Percentiles rank a stretch among this genome's conserved stretches.
Conservation (phyloP, 768 basidiomycete genomes). For the Suillus sp. region DNA sequence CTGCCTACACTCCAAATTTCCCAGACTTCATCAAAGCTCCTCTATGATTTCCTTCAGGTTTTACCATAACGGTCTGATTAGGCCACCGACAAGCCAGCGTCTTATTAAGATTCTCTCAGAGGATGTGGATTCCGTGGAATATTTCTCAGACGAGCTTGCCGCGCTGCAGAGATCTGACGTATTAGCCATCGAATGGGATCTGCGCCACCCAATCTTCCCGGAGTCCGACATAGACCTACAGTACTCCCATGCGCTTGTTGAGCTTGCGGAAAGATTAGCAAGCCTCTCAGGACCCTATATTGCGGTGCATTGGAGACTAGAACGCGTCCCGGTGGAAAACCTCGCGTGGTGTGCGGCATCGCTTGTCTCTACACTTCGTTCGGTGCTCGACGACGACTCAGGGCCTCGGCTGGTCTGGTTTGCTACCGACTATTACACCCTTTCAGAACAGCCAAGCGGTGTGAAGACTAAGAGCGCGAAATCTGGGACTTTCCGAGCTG, state of each 20-base stretch:
- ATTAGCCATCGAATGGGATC: constrained; percentile 55
- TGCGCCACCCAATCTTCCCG: constrained; percentile 48
- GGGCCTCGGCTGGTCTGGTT: constrained; percentile 50
- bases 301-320: constrained; percentile 61
- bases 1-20: constrained; percentile 24
- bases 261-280: constrained; percentile 41
- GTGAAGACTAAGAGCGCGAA: constrained; percentile 24
- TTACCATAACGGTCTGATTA: constrained; percentile 5
- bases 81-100: constrained; percentile 16
- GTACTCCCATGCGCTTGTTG: constrained; percentile 46
- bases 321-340: constrained; percentile 44
- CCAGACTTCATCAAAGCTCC: constrained; percentile 12
- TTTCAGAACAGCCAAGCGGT: constrained; percentile 16
- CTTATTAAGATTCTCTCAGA: constrained; percentile 23
- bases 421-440: constrained; percentile 54
- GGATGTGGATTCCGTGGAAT: constrained; percentile 7
- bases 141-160: constrained; percentile 18
- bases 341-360: constrained; percentile 52
- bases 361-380: constrained; percentile 45
- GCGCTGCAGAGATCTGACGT: constrained; percentile 39
- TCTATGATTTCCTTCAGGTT: constrained; percentile 15
- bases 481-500: constrained; percentile 50
- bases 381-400: constrained; percentile 33
- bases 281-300: constrained; percentile 42
- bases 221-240: constrained; percentile 30